Evolutionary conservation across 352 stramenopile genomes (phyloP), one percentile per base, ranked within the genome.

Genomic region (Plasmopara viticola): DNA sequence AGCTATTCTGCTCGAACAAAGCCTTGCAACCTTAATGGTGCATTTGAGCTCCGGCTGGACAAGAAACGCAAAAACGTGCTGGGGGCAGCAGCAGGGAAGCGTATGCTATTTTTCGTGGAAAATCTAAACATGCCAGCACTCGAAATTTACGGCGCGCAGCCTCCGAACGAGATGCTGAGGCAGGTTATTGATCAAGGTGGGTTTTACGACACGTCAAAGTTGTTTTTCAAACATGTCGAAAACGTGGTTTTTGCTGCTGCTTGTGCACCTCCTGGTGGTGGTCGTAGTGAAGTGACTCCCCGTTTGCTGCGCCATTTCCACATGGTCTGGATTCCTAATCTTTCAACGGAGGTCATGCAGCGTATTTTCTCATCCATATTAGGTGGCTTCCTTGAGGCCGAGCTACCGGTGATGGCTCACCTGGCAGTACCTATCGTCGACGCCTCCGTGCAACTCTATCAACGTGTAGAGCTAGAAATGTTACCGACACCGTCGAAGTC

Each of bases 41-140:
- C 90, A 58, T 84, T 93, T 42, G 83, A 93, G 51, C 57, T 87
- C 20, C 86, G 81, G 38, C 63, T 93, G 6, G 81, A 93, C 44
- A 91, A 93, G 54, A 93, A 90, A 49, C 66, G 83, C 10, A 93
- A 93, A 59, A 93, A 91, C 39, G 18, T 93, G 25, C 54, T 93
- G 5, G 83, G 83, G 4, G 74, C 83, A 0, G 81, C 81, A 0
- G 65, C 71, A 0, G 83, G 81, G 0, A 93, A 93, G 53, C 75
- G 78, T 8, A 90, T 93, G 83, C 54, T 93, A 4, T 88, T 93
- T 60, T 93, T 93, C 51, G 85, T 97, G 33, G 90, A 97, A 48
- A 90, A 97, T 49, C 55, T 97, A 20, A 97, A 97, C 60, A 97
- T 97, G 87, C 90, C 90, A 15, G 78, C 81, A 41, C 68, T 97